phyloP scores from a whole-genome alignment of 176 grass and related monocot genomes.

The Paspalum notatum region DNA sequence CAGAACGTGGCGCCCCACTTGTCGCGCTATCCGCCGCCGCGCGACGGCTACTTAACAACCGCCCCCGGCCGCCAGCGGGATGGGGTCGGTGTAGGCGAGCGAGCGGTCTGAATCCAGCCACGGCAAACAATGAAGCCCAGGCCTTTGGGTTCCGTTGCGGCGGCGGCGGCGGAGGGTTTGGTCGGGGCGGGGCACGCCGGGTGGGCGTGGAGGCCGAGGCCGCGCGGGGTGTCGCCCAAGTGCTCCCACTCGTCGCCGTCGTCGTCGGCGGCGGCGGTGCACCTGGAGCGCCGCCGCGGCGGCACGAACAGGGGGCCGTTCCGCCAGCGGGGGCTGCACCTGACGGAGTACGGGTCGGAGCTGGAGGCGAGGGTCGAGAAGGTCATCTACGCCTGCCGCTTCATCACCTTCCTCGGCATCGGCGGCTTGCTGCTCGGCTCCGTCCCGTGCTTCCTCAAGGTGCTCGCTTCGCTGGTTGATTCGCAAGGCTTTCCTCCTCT shows the following conservation, averaged over 20 bases:
- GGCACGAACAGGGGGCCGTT: neutral
- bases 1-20: slow-evolving; percentile 41
- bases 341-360: neutral
- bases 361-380: slow-evolving; percentile 54
- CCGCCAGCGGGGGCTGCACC: neutral
- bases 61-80: neutral
- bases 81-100: neutral
- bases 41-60: slow-evolving; percentile 38
- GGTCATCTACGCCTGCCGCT: slow-evolving; percentile 70
- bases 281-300: slow-evolving; percentile 15
- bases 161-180: slow-evolving; percentile 22
- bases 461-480: neutral
- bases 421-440: slow-evolving; percentile 74
- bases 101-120: neutral
- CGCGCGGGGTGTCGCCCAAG: slow-evolving; percentile 8
- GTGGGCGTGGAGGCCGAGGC: slow-evolving; percentile 40
- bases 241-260: slow-evolving; percentile 22
- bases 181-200: slow-evolving; percentile 22
- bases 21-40: neutral
- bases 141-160: neutral
- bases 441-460: slow-evolving; percentile 80
- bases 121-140: slow-evolving; percentile 38
- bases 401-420: slow-evolving; percentile 78
- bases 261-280: slow-evolving; percentile 17
- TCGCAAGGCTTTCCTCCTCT: neutral